Evolutionary conservation across 1,284 basidiomycete genomes (phyloP), one percentile per base, ranked within the genome.

Genomic region (Rhodotorula sp.): DNA sequence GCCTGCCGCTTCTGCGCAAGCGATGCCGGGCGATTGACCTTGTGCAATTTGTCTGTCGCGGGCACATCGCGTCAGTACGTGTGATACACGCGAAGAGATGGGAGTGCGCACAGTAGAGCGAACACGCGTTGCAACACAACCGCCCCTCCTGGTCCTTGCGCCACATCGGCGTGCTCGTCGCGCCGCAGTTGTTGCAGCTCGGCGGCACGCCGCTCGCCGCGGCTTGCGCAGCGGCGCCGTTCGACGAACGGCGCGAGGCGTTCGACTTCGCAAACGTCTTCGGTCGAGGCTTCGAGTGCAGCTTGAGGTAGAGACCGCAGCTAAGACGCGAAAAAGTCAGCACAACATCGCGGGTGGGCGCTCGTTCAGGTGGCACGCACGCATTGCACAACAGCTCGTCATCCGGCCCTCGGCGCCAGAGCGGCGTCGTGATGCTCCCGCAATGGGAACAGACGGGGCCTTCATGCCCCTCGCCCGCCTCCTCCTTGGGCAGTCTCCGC

Each of bases 381-480:
- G 76, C 76, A 57, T 77, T 77, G 59, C 76, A 77, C 14, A 77
- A 56, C 7, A 77, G 61, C 54, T 77, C 76, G 53, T 77, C 76
- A 48, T 72, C 68, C 19, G 76, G 76, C 10, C 76, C 76, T 25
- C 76, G 46, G 8, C 76, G 52, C 76, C 76, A 77, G 16, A 77
- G 46, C 53, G 76, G 76, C n/a, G 76, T 77, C 55, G 72, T 64
- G 58, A 74, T 72, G 52, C 65, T 70, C 45, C 54, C 61, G 50
- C 76, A 77, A 45, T 77, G 74, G 27, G 70, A 65, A 61, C 76
- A 77, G 2, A 68, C 60, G 34, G 75, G 75, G 4, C 73, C 73
- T 8, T 64, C 62, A 50, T 74, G 72, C 1, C 68, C 72, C 44
- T 74, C 74, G 19, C 64, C 66, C 19, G 67, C 68, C 58, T 68